Evolutionary conservation across 192 early-diverging fungal species (phyloP).

Genomic region (Ambispora gerdemannii): DNA sequence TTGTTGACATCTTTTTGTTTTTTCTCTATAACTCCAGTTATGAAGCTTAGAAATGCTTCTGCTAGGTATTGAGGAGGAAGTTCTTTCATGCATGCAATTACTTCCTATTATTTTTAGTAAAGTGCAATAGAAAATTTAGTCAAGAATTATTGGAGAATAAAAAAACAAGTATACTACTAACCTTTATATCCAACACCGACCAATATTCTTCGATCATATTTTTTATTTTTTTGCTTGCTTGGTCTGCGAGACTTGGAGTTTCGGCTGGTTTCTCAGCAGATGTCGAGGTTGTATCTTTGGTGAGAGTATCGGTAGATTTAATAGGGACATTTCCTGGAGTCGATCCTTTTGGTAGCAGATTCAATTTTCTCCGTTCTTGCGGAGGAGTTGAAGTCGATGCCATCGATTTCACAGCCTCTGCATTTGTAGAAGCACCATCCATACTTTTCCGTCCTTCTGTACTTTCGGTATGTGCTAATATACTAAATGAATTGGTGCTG

Average conservation of each 20-base stretch:
- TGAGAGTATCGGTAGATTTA: background rate
- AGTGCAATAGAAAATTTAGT: slow-evolving; percentile 60
- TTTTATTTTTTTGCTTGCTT: slow-evolving; percentile 31
- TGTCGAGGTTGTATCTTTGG: slow-evolving; percentile 32
- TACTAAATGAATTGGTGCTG: slow-evolving; percentile 43
- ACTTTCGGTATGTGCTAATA: slow-evolving; percentile 40
- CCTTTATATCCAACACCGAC: slow-evolving; percentile 17
- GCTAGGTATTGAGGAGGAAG: slow-evolving; percentile 33
- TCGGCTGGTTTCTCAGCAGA: slow-evolving; percentile 39
- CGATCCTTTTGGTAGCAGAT: slow-evolving; percentile 13
- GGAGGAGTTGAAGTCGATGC: slow-evolving; percentile 17
- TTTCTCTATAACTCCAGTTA: slow-evolving; percentile 47
- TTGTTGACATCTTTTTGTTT: slow-evolving; percentile 52
- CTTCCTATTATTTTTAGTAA: slow-evolving; percentile 58
- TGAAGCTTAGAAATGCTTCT: slow-evolving; percentile 34
- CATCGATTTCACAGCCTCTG: background rate
- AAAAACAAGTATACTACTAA: slow-evolving; percentile 39
- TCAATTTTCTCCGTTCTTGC: slow-evolving; percentile 24
- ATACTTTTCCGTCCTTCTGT: slow-evolving; percentile 35
- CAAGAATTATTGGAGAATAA: background rate
- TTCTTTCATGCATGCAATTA: slow-evolving; percentile 67
- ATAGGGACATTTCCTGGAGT: slow-evolving; percentile 19
- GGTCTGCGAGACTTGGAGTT: slow-evolving; percentile 35
- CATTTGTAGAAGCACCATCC: background rate
- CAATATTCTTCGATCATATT: slow-evolving; percentile 36